Conservation (phyloP, 2,329 filamentous ascomycete genomes). For the Clarireedia homoeocarpa region DNA sequence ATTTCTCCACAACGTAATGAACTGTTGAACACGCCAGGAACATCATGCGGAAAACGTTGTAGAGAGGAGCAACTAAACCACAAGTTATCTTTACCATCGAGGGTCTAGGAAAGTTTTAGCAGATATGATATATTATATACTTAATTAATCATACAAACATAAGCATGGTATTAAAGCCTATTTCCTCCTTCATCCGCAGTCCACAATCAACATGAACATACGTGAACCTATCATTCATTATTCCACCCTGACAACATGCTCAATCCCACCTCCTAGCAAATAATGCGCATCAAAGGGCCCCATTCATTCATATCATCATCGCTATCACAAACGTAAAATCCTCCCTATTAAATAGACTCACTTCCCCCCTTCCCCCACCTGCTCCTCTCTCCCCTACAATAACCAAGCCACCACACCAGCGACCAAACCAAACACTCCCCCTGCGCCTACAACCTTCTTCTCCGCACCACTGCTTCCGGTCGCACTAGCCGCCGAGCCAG, state of each 20-base stretch:
- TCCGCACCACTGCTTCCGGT: neutral
- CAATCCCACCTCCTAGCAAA: neutral
- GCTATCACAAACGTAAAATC: neutral
- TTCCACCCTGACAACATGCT: neutral
- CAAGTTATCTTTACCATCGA: neutral
- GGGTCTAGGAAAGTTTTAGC: neutral
- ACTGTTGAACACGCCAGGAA: no score
- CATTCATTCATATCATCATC: neutral
- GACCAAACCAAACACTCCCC: neutral
- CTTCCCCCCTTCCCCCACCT: no score
- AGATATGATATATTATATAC: neutral
- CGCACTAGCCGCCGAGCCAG: slow-evolving; percentile 11
- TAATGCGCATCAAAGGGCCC: neutral
- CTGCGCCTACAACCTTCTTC: neutral
- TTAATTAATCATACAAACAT: neutral
- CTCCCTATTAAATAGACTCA: no score
- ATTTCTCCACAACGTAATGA: no score
- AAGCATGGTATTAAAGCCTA: neutral
- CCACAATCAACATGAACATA: neutral
- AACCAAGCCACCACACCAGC: neutral
- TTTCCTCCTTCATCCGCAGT: neutral
- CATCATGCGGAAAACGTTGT: neutral
- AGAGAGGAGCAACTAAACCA: neutral
- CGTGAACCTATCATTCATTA: neutral
- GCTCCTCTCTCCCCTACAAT: neutral